Conservation (phyloP, 306 rosid species). For the Lablab purpureus region DNA sequence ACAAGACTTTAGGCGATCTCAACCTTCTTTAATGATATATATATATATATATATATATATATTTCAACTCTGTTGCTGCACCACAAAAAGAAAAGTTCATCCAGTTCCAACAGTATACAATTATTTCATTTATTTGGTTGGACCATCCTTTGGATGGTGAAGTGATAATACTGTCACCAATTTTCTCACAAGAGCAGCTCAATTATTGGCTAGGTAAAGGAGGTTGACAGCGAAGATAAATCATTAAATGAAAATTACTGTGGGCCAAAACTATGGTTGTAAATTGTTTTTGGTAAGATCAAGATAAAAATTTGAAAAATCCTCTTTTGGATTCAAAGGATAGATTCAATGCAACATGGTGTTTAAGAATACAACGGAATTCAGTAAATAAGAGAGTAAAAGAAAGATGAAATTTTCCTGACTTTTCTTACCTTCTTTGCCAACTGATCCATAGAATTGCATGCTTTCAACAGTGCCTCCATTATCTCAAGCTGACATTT, state of each 20-base stretch:
- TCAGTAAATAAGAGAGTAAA: conserved; percentile 21
- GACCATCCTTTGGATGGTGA: conserved; percentile 3
- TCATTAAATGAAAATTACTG: conserved; percentile 37
- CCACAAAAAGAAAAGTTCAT: neutral
- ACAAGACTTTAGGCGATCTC: neutral
- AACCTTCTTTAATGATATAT: neutral
- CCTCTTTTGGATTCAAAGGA: conserved; percentile 6
- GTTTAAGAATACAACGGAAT: conserved; percentile 18
- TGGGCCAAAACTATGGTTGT: neutral
- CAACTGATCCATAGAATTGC: conserved; percentile 66
- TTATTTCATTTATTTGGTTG: conserved; percentile 2
- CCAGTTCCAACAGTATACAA: neutral
- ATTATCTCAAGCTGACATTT: conserved; percentile 71
- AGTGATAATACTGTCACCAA: neutral
- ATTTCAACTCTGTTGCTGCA: neutral
- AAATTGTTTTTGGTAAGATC: no score
- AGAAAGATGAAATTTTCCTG: neutral
- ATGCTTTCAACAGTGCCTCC: conserved; percentile 70
- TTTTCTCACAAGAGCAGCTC: neutral
- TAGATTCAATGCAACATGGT: conserved; percentile 25
- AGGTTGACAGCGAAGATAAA: neutral
- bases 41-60: neutral
- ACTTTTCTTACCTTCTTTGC: conserved; percentile 62
- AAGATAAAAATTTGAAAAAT: neutral
- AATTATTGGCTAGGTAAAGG: conserved; percentile 25